Evolutionary conservation across 2,329 filamentous ascomycete species (phyloP).

Genomic region (Neospermospora avenae): DNA sequence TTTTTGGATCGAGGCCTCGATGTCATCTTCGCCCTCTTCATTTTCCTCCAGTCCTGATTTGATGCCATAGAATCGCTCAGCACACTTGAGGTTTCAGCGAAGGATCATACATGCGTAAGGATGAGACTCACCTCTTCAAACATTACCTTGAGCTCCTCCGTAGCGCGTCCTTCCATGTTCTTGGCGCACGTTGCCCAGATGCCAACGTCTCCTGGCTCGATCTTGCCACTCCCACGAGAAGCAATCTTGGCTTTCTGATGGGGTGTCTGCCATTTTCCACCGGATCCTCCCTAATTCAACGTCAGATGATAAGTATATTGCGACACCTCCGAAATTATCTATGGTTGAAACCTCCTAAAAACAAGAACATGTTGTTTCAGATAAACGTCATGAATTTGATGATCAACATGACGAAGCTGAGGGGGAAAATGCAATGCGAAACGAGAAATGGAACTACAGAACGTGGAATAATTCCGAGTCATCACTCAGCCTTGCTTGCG

Average conservation of each 20-base stretch:
- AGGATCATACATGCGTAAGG: background rate
- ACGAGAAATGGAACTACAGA: background rate
- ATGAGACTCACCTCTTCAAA: conserved; percentile 59
- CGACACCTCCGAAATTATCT: background rate
- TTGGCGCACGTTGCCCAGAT: conserved; percentile 77
- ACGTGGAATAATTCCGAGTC: background rate
- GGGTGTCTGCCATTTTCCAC: conserved; percentile 59
- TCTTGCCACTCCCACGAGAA: conserved; percentile 41
- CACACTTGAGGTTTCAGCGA: conserved; percentile 51
- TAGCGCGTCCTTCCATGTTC: conserved; percentile 66
- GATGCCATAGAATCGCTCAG: conserved; percentile 55
- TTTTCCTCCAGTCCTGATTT: conserved; percentile 34
- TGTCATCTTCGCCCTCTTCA: conserved; percentile 52
- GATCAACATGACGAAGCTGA: background rate
- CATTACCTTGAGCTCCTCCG: conserved; percentile 62
- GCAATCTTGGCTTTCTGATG: conserved; percentile 52
- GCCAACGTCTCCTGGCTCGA: conserved; percentile 68
- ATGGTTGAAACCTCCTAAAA: background rate
- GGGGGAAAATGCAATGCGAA: background rate
- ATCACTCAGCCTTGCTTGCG: background rate
- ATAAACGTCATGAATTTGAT: background rate
- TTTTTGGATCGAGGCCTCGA: conserved; percentile 68
- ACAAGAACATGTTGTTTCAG: background rate
- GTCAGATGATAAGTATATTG: background rate
- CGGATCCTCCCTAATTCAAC: conserved; percentile 42